Evolutionary conservation across 768 basidiomycete species (phyloP).

Genomic region (Leccinum uliginosum): DNA sequence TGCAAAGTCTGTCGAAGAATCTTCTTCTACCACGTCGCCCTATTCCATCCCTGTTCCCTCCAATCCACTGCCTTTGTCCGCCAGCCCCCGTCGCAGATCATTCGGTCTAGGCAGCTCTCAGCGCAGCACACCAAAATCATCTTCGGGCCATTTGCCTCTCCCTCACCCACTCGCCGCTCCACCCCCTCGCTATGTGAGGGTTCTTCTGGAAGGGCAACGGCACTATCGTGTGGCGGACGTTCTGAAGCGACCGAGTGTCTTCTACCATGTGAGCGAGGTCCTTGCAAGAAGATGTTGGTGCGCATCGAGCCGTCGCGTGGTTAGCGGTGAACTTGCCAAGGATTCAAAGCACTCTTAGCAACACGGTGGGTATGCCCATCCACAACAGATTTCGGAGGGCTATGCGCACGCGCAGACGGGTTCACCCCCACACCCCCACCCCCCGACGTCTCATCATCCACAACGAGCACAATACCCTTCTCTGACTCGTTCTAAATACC

Average conservation of each 20-base stretch:
- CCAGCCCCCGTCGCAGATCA: conserved; percentile 31
- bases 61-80: conserved; percentile 28
- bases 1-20: conserved; percentile 25
- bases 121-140: conserved; percentile 28
- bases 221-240: conserved; percentile 29
- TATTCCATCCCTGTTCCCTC: conserved; percentile 27
- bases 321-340: too few relatives aligned
- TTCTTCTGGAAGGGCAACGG: conserved; percentile 31
- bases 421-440: conserved; percentile 20
- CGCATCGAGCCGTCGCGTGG: too few relatives aligned
- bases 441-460: conserved; percentile 17
- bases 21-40: conserved; percentile 16
- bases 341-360: background rate
- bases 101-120: conserved; percentile 29
- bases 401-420: conserved; percentile 19
- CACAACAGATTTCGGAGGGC: conserved; percentile 17
- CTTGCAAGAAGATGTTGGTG: too few relatives aligned
- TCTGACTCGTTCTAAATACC: conserved; percentile 25
- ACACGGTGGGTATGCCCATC: conserved; percentile 17
- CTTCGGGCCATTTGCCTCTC: conserved; percentile 25
- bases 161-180: too few relatives aligned
- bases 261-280: conserved; percentile 22
- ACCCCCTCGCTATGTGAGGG: conserved; percentile 10
- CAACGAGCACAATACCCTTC: conserved; percentile 25
- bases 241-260: conserved; percentile 29